A percentile compares a stretch with the other conserved stretches of the same genome.
phyloP scores from a whole-genome alignment of 768 basidiomycete species.

The Panaeolus cyanescens region DNA sequence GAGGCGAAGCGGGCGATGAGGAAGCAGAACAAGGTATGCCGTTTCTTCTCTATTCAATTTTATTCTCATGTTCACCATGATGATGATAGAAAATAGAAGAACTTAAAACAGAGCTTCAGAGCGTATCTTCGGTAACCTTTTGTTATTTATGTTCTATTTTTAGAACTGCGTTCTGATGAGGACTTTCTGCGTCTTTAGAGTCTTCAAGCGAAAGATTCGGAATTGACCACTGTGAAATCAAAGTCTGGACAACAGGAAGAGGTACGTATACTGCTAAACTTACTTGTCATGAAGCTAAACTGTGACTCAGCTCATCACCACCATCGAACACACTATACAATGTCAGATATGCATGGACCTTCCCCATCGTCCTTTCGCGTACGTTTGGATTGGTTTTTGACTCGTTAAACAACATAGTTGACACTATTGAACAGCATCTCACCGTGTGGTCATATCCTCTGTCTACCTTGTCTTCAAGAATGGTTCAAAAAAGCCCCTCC shows the following conservation, averaged over 20 bases:
- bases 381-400: conserved; percentile 25
- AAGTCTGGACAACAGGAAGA: conserved; percentile 59
- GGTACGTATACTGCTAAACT: conserved; percentile 32
- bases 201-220: conserved; percentile 46
- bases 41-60: conserved; percentile 5
- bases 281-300: neutral
- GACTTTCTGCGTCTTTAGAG: conserved; percentile 28
- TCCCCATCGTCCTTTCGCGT: conserved; percentile 67
- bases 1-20: conserved; percentile 52
- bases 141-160: neutral
- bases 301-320: conserved; percentile 45
- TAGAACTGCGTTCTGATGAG: no score
- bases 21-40: conserved; percentile 58
- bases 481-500: conserved; percentile 79
- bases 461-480: conserved; percentile 68
- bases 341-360: conserved; percentile 83
- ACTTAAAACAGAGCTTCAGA: conserved; percentile 42
- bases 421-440: conserved; percentile 46
- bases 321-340: conserved; percentile 59
- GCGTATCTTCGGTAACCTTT: conserved; percentile 36
- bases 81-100: conserved; percentile 53
- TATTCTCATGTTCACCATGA: neutral
- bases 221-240: conserved; percentile 43
- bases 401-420: neutral
- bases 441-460: conserved; percentile 82